Conservation (phyloP, 305 asterid species). For the Plantago coronopus region DNA sequence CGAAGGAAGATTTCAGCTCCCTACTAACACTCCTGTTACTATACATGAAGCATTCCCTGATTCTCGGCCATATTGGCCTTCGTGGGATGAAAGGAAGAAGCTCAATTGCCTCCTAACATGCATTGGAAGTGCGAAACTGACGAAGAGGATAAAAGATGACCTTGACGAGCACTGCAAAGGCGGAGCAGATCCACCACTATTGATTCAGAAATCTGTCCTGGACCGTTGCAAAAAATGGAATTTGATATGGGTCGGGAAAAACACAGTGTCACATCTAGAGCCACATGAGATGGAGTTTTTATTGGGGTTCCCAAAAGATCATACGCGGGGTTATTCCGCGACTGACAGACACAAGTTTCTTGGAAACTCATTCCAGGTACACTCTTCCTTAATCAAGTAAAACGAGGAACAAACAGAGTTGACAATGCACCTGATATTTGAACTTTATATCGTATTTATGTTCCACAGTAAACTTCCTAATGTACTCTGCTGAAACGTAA, state of each 20-base stretch:
- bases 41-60: background rate
- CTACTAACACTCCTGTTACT: background rate
- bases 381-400: background rate
- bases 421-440: too few species aligned
- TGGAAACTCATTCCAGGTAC: conserved; percentile 3
- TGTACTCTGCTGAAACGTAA: background rate
- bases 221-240: background rate
- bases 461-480: too few species aligned
- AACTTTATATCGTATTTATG: too few species aligned
- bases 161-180: background rate
- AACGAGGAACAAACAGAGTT: too few species aligned
- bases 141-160: background rate
- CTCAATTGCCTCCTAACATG: conserved; percentile 3
- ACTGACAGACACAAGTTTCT: conserved; percentile 7
- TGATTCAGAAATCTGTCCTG: background rate
- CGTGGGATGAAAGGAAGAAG: background rate
- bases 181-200: background rate
- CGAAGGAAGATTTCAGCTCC: background rate
- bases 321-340: background rate
- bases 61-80: background rate
- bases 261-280: background rate
- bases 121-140: background rate
- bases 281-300: background rate
- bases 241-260: conserved; percentile 2
- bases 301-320: background rate